Conservation (phyloP, 2,329 filamentous ascomycete species). For the Arthrobotrys entomopaga region DNA sequence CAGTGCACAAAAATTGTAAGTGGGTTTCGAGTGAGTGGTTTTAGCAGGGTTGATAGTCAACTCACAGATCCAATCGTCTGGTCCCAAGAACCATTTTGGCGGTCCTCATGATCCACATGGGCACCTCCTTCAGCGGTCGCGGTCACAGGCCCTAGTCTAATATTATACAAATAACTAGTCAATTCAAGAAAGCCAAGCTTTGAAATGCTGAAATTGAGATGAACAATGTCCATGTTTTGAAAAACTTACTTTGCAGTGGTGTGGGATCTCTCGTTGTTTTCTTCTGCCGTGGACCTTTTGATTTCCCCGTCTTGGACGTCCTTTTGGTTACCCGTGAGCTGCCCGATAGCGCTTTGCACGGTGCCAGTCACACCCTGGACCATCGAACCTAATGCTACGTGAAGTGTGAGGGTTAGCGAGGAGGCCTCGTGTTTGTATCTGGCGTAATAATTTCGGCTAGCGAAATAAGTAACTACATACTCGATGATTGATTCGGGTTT, state of each 20-base stretch:
- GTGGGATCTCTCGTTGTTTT: conserved; percentile 79
- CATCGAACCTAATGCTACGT: conserved; percentile 30
- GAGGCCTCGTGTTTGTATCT: not conserved
- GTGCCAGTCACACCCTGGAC: conserved; percentile 34
- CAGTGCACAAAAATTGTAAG: not conserved
- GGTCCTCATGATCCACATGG: conserved; percentile 77
- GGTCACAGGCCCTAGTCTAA: conserved; percentile 72
- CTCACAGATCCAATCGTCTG: conserved; percentile 79
- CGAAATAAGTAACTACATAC: conserved; percentile 11
- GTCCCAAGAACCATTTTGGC: conserved; percentile 79
- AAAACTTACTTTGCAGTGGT: conserved; percentile 69
- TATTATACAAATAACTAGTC: not conserved
- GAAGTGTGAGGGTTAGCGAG: not conserved
- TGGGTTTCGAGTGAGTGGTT: no score
- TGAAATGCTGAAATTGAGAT: no score
- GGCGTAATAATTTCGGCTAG: no score
- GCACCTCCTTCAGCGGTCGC: conserved; percentile 76
- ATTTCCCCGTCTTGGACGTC: conserved; percentile 38
- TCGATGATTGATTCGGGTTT: conserved; percentile 29
- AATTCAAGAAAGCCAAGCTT: not conserved
- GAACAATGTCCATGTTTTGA: no score
- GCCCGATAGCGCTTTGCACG: conserved; percentile 41
- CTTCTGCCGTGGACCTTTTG: conserved; percentile 64
- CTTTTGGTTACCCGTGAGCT: conserved; percentile 36
- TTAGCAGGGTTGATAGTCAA: not conserved